These are phyloP conservation scores for Datura wrightii DNA, from an alignment of 257 asterid species.

Conservation along the genomic window DNA sequence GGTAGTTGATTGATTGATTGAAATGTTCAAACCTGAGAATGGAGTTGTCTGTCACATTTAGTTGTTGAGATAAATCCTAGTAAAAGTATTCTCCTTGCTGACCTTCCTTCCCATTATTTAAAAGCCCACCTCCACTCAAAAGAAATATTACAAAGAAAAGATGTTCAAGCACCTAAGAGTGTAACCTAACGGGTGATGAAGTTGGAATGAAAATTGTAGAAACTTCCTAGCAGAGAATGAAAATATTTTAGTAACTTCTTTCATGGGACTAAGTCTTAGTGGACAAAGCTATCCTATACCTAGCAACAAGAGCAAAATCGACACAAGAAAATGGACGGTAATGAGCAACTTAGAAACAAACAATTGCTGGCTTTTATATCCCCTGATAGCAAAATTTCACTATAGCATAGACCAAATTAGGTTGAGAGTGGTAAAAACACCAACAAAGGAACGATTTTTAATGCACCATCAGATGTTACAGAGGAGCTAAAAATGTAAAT, in stretches of 20 bases:
- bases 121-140: not conserved
- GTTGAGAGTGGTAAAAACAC: not conserved
- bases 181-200: not conserved
- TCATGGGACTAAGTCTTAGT: not conserved
- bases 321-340: slow-evolving; percentile 12
- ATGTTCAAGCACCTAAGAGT: not conserved
- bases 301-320: not conserved
- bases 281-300: not conserved
- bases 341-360: not conserved
- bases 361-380: not conserved
- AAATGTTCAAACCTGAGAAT: not conserved
- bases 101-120: not conserved
- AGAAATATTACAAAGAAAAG: not conserved
- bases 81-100: not conserved
- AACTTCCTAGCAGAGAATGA: not conserved
- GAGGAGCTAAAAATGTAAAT: not conserved
- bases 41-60: not conserved
- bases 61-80: not conserved
- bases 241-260: not conserved
- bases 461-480: not conserved
- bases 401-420: not conserved
- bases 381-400: not conserved
- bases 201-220: not conserved
- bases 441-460: not conserved
- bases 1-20: not conserved